Evolutionary conservation across 495 filamentous ascomycete species (phyloP), one percentile per base, ranked within the genome.

Genomic region (Xylaria cubensis): DNA sequence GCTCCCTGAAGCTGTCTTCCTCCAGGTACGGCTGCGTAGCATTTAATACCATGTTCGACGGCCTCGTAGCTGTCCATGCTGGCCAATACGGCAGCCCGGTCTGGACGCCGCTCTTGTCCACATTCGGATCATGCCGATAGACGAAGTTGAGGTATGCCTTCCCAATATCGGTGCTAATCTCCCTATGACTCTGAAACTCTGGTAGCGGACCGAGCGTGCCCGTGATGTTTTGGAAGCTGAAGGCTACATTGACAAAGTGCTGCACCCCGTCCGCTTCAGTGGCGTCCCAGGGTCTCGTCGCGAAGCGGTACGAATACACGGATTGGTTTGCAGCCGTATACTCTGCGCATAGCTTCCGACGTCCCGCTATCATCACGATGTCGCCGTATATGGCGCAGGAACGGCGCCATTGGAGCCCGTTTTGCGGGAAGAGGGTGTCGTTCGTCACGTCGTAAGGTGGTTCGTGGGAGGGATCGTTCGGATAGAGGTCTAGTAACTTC

Each of bases 271-370:
- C 70, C 0, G 79, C 53, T 5, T 74, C 71, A 1, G 83, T 75
- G 0, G 80, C 70, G 65, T 84, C 82, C 34, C 77, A 80, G 0
- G 82, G 76, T 44, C 81, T 80, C 29, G 85, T 84, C 74, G 90
- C 87, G 81, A 90, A 92, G 10, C 87, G 87, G 79, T 89, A 91
- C 78, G 86, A 87, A 81, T 88, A 91, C 4, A 89, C 88, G 12
- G 82, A 72, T 0, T 86, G 79, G 0, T 75, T 78, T 19, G 75
- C 73, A 12, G 78, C 80, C 17, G 85, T 75, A 86, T 87, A 91
- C 0, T 83, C 77, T 69, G 88, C 79, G 74, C 87, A 89, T 21
- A 86, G 84, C 44, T 83, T 81, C 21, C 90, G 84, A 4, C 88
- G 85, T 26, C 84, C 84, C 1, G 86, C 86, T 58, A 87, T 86